Conservation (phyloP, 371 early-diverging fungal genomes). For the Actinomortierella ambigua region DNA sequence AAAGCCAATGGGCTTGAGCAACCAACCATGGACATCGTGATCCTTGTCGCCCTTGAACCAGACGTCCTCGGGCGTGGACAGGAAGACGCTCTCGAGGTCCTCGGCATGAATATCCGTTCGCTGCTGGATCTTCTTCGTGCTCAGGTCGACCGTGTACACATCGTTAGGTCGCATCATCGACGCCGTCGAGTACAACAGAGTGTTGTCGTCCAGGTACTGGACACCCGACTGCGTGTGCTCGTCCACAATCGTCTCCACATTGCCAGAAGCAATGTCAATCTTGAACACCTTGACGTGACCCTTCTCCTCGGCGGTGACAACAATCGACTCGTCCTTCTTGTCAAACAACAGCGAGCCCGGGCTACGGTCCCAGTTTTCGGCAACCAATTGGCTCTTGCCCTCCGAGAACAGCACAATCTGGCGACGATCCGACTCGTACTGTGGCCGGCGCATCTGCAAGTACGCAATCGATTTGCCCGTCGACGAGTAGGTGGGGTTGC, state of each 20-base stretch:
- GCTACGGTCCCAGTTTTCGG: constrained; percentile 68
- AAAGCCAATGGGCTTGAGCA: constrained; percentile 72
- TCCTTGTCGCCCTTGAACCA: constrained; percentile 70
- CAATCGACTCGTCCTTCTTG: constrained; percentile 52
- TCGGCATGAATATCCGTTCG: constrained; percentile 41
- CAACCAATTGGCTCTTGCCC: constrained; percentile 51
- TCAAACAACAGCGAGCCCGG: constrained; percentile 64
- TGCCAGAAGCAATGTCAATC: constrained; percentile 54
- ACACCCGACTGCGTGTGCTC: constrained; percentile 56
- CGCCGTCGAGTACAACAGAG: constrained; percentile 49
- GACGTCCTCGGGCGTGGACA: constrained; percentile 62
- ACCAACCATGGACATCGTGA: constrained; percentile 73
- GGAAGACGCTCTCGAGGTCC: constrained; percentile 40
- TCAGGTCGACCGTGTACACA: constrained; percentile 43
- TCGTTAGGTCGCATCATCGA: constrained; percentile 59
- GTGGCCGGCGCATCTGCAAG: constrained; percentile 73
- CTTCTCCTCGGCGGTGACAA: constrained; percentile 64
- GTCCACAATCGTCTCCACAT: constrained; percentile 53
- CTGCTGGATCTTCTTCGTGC: constrained; percentile 42
- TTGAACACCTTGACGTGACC: constrained; percentile 64
- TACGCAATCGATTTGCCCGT: constrained; percentile 70
- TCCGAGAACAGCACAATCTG: constrained; percentile 64
- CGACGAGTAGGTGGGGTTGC: constrained; percentile 65
- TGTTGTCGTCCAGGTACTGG: constrained; percentile 43
- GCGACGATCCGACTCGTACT: constrained; percentile 83